Percentiles rank a stretch among this genome's conserved stretches.
phyloP scores from a whole-genome alignment of 805 yeast species.

The Komagataella pastoris region DNA sequence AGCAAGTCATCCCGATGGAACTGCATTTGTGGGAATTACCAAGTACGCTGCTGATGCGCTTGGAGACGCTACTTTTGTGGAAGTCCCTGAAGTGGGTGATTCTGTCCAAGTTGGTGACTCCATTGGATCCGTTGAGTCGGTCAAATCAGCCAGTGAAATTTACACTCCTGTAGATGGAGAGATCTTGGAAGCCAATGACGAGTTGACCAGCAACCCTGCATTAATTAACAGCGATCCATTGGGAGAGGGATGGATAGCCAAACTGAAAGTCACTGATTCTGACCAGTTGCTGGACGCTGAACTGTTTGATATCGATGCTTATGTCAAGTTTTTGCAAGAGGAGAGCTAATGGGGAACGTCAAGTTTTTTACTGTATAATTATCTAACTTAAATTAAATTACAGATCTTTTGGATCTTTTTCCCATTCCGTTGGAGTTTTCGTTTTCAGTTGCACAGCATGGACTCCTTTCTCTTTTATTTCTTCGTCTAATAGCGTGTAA shows the following conservation, averaged over 20 bases:
- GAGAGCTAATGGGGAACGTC: slow-evolving; percentile 16
- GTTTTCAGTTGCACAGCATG: slow-evolving; percentile 85
- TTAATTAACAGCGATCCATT: slow-evolving; percentile 79
- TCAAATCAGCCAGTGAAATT: slow-evolving; percentile 87
- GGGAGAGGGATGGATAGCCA: slow-evolving; percentile 91
- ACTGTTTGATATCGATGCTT: slow-evolving; percentile 40
- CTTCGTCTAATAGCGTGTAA: slow-evolving; percentile 57
- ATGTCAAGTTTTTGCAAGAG: slow-evolving; percentile 44
- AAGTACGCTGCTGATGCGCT: slow-evolving; percentile 91
- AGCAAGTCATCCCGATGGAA: slow-evolving; percentile 70
- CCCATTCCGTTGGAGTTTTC: slow-evolving; percentile 53
- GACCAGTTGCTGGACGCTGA: slow-evolving; percentile 24
- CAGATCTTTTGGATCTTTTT: slow-evolving; percentile 5
- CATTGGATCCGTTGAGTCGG: slow-evolving; percentile 88
- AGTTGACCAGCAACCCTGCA: slow-evolving; percentile 57
- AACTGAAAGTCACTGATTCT: slow-evolving; percentile 43
- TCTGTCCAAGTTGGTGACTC: slow-evolving; percentile 57
- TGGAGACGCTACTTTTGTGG: slow-evolving; percentile 93
- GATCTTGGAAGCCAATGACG: slow-evolving; percentile 56
- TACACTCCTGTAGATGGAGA: slow-evolving; percentile 80
- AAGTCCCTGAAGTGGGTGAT: slow-evolving; percentile 56
- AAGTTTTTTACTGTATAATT: neutral
- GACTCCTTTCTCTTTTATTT: slow-evolving; percentile 55
- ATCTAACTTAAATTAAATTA: neutral
- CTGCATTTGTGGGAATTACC: slow-evolving; percentile 83